A percentile compares a stretch with the other conserved stretches of the same genome.
Evolutionary conservation across 371 early-diverging fungal genomes (phyloP).

Genomic region (Mucor sp.): DNA sequence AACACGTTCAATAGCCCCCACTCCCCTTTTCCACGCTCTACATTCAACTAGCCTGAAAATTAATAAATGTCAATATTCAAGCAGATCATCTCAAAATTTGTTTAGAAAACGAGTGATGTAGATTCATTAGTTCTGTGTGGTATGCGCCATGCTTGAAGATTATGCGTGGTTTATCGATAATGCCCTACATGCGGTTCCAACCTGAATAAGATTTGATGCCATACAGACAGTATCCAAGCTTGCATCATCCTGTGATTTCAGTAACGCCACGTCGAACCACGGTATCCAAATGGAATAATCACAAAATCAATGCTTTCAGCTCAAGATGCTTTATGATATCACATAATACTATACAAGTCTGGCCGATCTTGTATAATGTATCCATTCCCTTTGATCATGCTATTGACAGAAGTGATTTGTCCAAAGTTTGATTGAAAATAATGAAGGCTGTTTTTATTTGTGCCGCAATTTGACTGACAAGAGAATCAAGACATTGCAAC

Average conservation of each 20-base stretch:
- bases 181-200: neutral
- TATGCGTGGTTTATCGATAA: neutral
- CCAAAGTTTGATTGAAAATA: too few relatives aligned
- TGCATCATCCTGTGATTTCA: too few relatives aligned
- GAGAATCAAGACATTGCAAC: slow-evolving; percentile 11
- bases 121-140: neutral
- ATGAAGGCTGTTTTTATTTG: neutral
- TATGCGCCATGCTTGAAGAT: neutral
- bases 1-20: neutral
- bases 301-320: too few relatives aligned
- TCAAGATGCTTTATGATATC: too few relatives aligned
- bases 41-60: neutral
- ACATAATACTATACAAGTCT: too few relatives aligned
- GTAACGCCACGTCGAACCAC: too few relatives aligned
- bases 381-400: too few relatives aligned
- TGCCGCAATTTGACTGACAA: neutral
- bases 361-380: too few relatives aligned
- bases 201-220: neutral
- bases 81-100: neutral
- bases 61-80: neutral
- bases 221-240: neutral
- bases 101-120: neutral
- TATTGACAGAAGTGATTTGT: too few relatives aligned
- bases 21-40: neutral
- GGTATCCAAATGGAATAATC: too few relatives aligned